Evolutionary conservation across 2,329 filamentous ascomycete species (phyloP).

Genomic region (Periglandula ipomoeae): DNA sequence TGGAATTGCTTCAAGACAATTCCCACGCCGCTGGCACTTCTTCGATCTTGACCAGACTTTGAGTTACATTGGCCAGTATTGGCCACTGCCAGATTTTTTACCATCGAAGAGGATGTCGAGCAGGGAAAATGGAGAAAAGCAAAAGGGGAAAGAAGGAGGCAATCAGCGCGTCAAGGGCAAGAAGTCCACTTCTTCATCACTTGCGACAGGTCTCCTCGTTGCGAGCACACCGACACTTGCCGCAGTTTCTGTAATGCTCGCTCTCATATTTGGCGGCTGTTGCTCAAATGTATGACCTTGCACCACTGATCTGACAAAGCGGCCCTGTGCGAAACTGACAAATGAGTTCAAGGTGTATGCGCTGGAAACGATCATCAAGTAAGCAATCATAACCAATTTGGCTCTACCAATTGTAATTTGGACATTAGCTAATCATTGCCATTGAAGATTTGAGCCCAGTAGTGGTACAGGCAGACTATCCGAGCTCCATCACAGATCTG

Average conservation of each 20-base stretch:
- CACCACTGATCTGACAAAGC: neutral
- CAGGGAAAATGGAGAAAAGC: neutral
- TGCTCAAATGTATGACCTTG: slow-evolving; percentile 69
- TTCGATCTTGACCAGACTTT: neutral
- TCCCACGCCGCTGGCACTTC: neutral
- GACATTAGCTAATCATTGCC: neutral
- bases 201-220: neutral
- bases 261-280: slow-evolving; percentile 89
- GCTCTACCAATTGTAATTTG: neutral
- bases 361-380: slow-evolving; percentile 91
- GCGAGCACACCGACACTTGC: slow-evolving; percentile 29
- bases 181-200: neutral
- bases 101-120: neutral
- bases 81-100: neutral
- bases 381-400: slow-evolving; percentile 27
- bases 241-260: slow-evolving; percentile 57
- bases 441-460: slow-evolving; percentile 63
- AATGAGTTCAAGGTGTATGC: slow-evolving; percentile 69
- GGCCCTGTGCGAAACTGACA: neutral
- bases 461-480: slow-evolving; percentile 49
- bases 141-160: slow-evolving; percentile 1
- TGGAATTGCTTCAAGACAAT: neutral
- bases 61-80: no score
- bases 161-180: neutral
- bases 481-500: neutral